These are phyloP conservation scores for Macaranga tanarius DNA, from an alignment of 441 rosid genomes.

Conservation along the genomic window DNA sequence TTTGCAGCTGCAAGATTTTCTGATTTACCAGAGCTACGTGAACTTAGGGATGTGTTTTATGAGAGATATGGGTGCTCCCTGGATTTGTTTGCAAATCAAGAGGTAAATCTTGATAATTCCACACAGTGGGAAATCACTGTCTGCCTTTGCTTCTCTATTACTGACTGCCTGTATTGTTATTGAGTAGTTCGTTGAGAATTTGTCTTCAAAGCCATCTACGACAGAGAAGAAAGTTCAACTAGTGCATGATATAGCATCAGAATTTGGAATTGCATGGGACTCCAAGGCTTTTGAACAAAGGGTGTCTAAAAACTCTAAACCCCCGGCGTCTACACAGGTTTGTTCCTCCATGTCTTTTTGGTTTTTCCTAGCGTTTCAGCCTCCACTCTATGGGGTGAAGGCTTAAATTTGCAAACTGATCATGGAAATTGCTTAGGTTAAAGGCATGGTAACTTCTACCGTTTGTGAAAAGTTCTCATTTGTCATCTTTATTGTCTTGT, in stretches of 20 bases:
- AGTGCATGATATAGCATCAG: slow-evolving; percentile 68
- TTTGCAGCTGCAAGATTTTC: slow-evolving; percentile 94
- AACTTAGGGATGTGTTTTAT: slow-evolving; percentile 73
- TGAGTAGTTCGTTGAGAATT: slow-evolving; percentile 59
- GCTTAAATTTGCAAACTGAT: background rate
- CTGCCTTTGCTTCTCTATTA: slow-evolving; percentile 10
- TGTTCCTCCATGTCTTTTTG: slow-evolving; percentile 20
- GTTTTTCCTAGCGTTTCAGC: background rate
- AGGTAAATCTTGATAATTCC: slow-evolving; percentile 46
- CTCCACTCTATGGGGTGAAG: background rate
- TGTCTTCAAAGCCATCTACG: slow-evolving; percentile 50
- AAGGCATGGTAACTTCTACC: background rate
- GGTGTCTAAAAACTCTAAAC: slow-evolving; percentile 37
- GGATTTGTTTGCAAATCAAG: slow-evolving; percentile 58
- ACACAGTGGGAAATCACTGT: slow-evolving; percentile 6
- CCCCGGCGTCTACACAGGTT: slow-evolving; percentile 48
- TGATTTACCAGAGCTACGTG: slow-evolving; percentile 87
- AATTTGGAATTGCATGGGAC: slow-evolving; percentile 76
- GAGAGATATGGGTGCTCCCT: slow-evolving; percentile 73
- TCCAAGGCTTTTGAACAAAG: slow-evolving; percentile 54
- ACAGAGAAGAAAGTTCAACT: slow-evolving; percentile 65
- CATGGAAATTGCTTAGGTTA: background rate
- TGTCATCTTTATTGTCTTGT: background rate
- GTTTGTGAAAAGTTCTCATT: background rate
- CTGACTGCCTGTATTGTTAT: slow-evolving; percentile 20